A percentile compares a stretch with the other conserved stretches of the same genome.
phyloP scores from a whole-genome alignment of 345 rosid genomes.

The Excoecaria cochinchinensis region DNA sequence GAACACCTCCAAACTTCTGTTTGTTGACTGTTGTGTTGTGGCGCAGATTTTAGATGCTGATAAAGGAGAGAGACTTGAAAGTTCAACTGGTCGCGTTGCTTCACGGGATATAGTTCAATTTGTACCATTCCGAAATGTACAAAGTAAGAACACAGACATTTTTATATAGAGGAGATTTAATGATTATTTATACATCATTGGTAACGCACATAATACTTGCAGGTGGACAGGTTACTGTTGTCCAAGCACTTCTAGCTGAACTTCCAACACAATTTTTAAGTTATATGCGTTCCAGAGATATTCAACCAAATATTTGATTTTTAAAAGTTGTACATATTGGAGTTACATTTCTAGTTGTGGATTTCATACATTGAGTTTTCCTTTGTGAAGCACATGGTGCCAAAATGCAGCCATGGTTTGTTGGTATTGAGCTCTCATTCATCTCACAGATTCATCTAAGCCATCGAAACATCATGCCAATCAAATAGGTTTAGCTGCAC shows the following conservation, averaged over 20 bases:
- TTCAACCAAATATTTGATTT: slow-evolving; percentile 50
- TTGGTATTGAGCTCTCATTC: slow-evolving; percentile 8
- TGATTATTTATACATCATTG: neutral
- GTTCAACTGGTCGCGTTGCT: slow-evolving; percentile 78
- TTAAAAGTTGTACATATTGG: slow-evolving; percentile 34
- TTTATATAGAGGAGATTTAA: neutral
- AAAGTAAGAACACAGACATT: slow-evolving; percentile 43
- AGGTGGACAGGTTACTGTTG: slow-evolving; percentile 79
- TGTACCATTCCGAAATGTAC: slow-evolving; percentile 73
- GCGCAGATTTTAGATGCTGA: slow-evolving; percentile 80
- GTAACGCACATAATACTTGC: slow-evolving; percentile 26
- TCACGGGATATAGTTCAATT: slow-evolving; percentile 95
- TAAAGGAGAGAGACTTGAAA: slow-evolving; percentile 83
- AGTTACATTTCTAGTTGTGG: neutral
- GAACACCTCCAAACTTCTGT: neutral
- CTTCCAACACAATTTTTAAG: slow-evolving; percentile 79
- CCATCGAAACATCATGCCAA: neutral
- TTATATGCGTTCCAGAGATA: slow-evolving; percentile 66
- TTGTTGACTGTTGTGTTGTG: neutral
- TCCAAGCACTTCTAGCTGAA: slow-evolving; percentile 81
- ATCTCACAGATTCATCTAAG: neutral
- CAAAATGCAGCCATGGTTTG: slow-evolving; percentile 6
- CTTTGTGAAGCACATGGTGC: slow-evolving; percentile 2
- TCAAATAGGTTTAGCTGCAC: neutral
- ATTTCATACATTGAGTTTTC: slow-evolving; percentile 23